Conservation (phyloP, 2,329 filamentous ascomycete genomes). For the Chalaropsis thielavioides region DNA sequence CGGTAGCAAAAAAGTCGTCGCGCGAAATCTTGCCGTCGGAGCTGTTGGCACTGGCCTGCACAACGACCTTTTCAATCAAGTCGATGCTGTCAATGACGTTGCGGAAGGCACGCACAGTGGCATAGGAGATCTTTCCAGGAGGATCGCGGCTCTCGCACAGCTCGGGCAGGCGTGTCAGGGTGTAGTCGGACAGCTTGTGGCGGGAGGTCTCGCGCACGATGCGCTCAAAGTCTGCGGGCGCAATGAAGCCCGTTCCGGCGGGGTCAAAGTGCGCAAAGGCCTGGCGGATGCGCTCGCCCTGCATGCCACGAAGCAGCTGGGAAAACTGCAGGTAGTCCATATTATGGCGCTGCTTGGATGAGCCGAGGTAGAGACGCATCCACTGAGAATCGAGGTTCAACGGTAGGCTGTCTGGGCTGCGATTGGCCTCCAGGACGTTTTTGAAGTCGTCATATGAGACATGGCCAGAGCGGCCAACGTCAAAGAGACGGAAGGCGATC, state of each 20-base stretch:
- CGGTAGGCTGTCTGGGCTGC: conserved; percentile 67
- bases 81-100: conserved; percentile 98
- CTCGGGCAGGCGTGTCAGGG: conserved; percentile 78
- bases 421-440: conserved; percentile 73
- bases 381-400: conserved; percentile 97
- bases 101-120: conserved; percentile 93
- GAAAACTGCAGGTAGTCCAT: conserved; percentile 95
- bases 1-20: conserved; percentile 88
- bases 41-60: conserved; percentile 72
- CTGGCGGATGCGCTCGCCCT: conserved; percentile 90
- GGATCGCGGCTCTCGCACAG: conserved; percentile 53
- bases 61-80: conserved; percentile 82
- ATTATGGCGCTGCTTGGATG: conserved; percentile 72
- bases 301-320: conserved; percentile 90
- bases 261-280: conserved; percentile 87
- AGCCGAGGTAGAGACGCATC: conserved; percentile 86
- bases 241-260: conserved; percentile 86
- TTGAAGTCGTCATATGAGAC: conserved; percentile 87
- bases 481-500: conserved; percentile 94
- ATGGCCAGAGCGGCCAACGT: conserved; percentile 64
- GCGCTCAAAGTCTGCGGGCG: conserved; percentile 88
- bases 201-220: conserved; percentile 87
- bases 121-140: conserved; percentile 89
- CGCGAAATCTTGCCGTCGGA: conserved; percentile 84
- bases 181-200: conserved; percentile 94